Evolutionary conservation across 2,329 filamentous ascomycete genomes (phyloP), one percentile per base, ranked within the genome.

Genomic region (Botryotinia globosa): DNA sequence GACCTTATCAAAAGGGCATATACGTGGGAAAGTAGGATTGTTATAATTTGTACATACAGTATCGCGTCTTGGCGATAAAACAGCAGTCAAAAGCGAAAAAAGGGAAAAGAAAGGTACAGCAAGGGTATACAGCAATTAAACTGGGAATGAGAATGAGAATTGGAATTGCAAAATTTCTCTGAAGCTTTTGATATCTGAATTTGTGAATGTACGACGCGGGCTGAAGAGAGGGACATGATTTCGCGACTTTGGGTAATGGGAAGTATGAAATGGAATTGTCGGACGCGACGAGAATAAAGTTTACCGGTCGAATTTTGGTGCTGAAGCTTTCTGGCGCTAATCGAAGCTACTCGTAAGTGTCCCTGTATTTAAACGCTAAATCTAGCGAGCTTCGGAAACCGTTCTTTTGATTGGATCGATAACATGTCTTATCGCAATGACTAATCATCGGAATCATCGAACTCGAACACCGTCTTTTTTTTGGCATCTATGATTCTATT

Each of bases 11-110:
- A 72, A 73, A 74, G 66, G 72, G 72, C 71, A 74, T 74, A 75
- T 20, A 56, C 48, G 48, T 66, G 64, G 67, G 63, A 69, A 68
- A 71, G 58, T 56, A 66, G 54, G 51, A 45, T 56, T 74, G 68
- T 34, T 70, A 65, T 74, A 62, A 39, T 68, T 58, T 61, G 63
- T 72, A 71, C 59, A 71, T 61, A 44, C 82, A 81, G 81, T 79
- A 82, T 80, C 81, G 83, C 72, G 44, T 29, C 74, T 74, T 32
- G 69, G 72, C 73, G 72, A 73, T 42, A 58, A 74, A 65, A 67
- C 67, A 74, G 71, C 63, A 72, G 69, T 42, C 56, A 65, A 70
- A 58, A 59, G 20, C 66, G 29, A 18, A 18, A 39, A 72, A 29
- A 32, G 65, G n/a, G 25, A 58, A 68, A 34, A 69, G 65, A 56